Evolutionary conservation across 345 rosid species (phyloP), one percentile per base, ranked within the genome.

Genomic region (Fremontodendron californicum): DNA sequence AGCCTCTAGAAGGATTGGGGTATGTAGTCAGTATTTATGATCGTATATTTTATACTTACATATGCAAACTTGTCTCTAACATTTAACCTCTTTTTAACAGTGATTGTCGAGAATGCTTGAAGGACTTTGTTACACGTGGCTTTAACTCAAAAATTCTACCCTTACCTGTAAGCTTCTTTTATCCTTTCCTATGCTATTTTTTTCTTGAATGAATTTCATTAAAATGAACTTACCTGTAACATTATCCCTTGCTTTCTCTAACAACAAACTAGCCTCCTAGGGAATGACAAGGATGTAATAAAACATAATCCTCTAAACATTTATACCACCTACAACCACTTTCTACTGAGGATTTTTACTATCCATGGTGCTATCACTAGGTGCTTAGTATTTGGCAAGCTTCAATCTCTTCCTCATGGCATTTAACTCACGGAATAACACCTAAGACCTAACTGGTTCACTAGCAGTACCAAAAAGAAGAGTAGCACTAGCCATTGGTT

Each of bases 121-220:
- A n/a, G n/a, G n/a, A n/a, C n/a, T n/a, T n/a, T n/a, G n/a, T n/a
- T n/a, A n/a, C n/a, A n/a, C n/a, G n/a, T n/a, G n/a, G n/a, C n/a
- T n/a, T n/a, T n/a, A n/a, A n/a, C n/a, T n/a, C n/a, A n/a, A n/a
- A 66, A 51, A 76, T 87, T 25, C 78, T 93, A 40, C 95, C 97
- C 0, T 80, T 90, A 70, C 97, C 92, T 0, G 93, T 93, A 78
- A 65, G 92, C 45, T 70, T 33, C 9, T 27, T 31, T 54, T 48
- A 12, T 33, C n/a, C 18, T 73, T 37, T 13, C 3, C 37, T 29
- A 1, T 29, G 19, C 9, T 13, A 4, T 9, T 61, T 29, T 61
- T 61, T 27, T 13, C 18, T 15, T 60, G 65, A 29, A 61, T 61
- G n/a, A 61, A 61, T 29, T 12, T 29, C 8, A 1, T 27, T 13